phyloP scores from a whole-genome alignment of 2,329 filamentous ascomycete species.

The Aureobasidium pullulans region DNA sequence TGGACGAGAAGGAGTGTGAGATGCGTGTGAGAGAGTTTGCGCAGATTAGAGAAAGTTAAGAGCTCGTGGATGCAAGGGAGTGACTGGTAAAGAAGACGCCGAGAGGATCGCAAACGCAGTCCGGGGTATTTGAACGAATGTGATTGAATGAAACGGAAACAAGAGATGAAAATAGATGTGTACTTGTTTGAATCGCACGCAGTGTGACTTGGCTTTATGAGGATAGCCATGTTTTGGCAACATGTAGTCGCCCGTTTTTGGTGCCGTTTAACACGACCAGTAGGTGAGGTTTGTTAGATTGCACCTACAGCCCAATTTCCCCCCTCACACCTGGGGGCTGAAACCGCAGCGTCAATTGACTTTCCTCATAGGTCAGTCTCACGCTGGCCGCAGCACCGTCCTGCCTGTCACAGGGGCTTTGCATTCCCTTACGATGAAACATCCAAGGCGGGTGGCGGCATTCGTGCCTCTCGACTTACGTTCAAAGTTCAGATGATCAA shows the following conservation, averaged over 20 bases:
- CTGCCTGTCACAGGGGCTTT: constrained; percentile 1
- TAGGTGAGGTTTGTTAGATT: constrained; percentile 2
- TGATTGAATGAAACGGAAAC: not conserved
- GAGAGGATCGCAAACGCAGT: not conserved
- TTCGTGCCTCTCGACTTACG: not conserved
- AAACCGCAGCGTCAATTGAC: constrained; percentile 7
- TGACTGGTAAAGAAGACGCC: not conserved
- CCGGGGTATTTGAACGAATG: constrained; percentile 3
- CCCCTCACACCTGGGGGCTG: not conserved
- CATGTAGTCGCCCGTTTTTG: constrained; percentile 3
- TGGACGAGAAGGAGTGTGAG: not conserved
- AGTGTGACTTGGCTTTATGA: constrained; percentile 1
- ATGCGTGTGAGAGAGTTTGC: constrained; percentile 3
- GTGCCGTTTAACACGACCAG: constrained; percentile 8
- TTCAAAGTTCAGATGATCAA: not conserved
- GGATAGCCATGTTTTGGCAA: not conserved
- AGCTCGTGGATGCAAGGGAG: constrained; percentile 3
- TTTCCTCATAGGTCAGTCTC: not conserved
- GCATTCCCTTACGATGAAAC: not conserved
- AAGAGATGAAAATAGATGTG: constrained; percentile 8
- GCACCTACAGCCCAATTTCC: constrained; percentile 7
- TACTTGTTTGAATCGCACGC: not conserved
- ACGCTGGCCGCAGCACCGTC: not conserved
- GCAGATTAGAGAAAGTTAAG: constrained; percentile 1
- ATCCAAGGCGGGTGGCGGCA: not conserved